A percentile compares a stretch with the other conserved stretches of the same genome.
phyloP scores from a whole-genome alignment of 2,329 filamentous ascomycete species.

The Colletotrichum sublineola region DNA sequence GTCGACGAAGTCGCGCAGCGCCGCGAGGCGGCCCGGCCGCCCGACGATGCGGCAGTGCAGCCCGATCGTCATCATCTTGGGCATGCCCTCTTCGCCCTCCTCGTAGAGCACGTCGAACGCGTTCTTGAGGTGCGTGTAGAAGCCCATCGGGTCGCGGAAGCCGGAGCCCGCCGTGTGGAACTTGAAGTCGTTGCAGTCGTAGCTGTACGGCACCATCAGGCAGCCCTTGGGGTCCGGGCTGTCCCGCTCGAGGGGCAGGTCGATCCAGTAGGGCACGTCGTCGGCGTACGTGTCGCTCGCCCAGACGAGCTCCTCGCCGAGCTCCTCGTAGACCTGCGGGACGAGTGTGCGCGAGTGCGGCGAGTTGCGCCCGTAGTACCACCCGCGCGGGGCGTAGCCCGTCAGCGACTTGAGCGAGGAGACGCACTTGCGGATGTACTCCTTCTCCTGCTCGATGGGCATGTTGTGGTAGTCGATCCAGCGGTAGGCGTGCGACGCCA shows the following conservation, averaged over 20 bases:
- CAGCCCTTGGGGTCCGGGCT: constrained; percentile 58
- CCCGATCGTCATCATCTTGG: constrained; percentile 71
- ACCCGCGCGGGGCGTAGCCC: constrained; percentile 61
- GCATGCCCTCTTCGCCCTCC: constrained; percentile 61
- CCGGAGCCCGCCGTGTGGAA: constrained; percentile 55
- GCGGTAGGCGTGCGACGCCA: constrained; percentile 63
- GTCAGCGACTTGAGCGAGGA: constrained; percentile 56
- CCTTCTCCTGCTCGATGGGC: constrained; percentile 59
- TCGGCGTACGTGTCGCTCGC: constrained; percentile 66
- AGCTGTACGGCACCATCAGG: constrained; percentile 67
- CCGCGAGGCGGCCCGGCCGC: constrained; percentile 64
- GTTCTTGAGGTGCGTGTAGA: constrained; percentile 61
- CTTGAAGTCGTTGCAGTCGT: constrained; percentile 69
- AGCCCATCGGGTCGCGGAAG: constrained; percentile 59
- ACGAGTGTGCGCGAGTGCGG: constrained; percentile 61
- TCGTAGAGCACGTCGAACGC: constrained; percentile 68
- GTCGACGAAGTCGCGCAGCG: constrained; percentile 65
- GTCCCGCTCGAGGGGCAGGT: constrained; percentile 62
- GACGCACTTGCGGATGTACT: constrained; percentile 60
- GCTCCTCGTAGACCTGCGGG: constrained; percentile 64
- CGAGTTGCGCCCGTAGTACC: constrained; percentile 63
- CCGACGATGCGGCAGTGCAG: constrained; percentile 67
- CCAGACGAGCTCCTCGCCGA: constrained; percentile 64
- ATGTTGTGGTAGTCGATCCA: constrained; percentile 66
- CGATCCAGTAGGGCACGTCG: constrained; percentile 68